Evolutionary conservation across 306 rosid genomes (phyloP).

Genomic region (Prunus campanulata): DNA sequence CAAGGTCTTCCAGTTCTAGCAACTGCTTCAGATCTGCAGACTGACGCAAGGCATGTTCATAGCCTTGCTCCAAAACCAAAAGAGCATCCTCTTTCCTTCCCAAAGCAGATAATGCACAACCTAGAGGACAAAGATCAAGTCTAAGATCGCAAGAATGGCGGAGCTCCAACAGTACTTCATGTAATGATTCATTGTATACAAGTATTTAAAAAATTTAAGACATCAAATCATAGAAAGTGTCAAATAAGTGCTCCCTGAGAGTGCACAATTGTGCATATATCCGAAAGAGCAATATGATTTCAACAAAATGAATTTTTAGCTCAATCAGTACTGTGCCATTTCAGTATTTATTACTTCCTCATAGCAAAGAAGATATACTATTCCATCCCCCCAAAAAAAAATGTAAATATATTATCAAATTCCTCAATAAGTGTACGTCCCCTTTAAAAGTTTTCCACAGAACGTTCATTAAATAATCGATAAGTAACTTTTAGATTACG

Average conservation of each 20-base stretch:
- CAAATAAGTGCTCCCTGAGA: neutral
- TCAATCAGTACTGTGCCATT: neutral
- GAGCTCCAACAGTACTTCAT: neutral
- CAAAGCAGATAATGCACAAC: slow-evolving; percentile 66
- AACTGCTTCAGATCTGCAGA: slow-evolving; percentile 83
- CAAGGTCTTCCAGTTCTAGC: slow-evolving; percentile 83
- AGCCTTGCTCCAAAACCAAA: slow-evolving; percentile 87
- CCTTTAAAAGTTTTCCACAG: neutral
- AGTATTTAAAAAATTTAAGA: neutral
- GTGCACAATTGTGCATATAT: neutral
- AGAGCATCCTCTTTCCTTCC: slow-evolving; percentile 85
- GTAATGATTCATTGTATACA: neutral
- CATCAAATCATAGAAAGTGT: neutral
- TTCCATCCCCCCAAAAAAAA: too few relatives aligned
- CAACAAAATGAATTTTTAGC: neutral
- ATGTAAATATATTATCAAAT: too few relatives aligned
- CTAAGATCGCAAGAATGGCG: neutral
- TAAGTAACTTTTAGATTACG: neutral
- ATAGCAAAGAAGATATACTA: too few relatives aligned
- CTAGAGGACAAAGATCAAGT: slow-evolving; percentile 37
- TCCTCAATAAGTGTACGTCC: too few relatives aligned
- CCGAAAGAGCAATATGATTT: neutral
- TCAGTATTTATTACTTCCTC: neutral
- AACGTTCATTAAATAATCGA: neutral
- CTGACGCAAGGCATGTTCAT: slow-evolving; percentile 61